Percentiles rank a stretch among this genome's conserved stretches.
These are phyloP conservation scores for Xylariales sp. DNA, from an alignment of 2,329 filamentous ascomycete species.

Conservation along the genomic window DNA sequence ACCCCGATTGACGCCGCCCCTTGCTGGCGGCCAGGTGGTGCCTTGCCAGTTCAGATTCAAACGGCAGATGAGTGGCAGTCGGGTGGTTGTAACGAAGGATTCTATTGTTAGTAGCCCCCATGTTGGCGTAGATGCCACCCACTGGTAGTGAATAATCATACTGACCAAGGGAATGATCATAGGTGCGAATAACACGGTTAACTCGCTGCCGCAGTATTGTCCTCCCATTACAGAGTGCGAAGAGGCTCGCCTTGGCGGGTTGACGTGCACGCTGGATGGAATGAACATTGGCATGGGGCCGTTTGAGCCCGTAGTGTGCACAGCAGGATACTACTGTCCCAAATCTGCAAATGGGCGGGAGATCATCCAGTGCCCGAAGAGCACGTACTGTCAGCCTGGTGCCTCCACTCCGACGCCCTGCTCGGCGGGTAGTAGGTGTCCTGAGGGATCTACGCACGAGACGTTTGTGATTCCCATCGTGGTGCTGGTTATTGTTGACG, in stretches of 20 bases:
- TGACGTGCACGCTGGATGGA: slow-evolving; percentile 25
- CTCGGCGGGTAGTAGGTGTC: slow-evolving; percentile 39
- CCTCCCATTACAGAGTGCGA: slow-evolving; percentile 34
- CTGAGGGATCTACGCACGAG: slow-evolving; percentile 35
- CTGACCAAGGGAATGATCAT: slow-evolving; percentile 10
- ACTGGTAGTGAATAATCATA: not conserved
- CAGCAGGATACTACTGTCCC: slow-evolving; percentile 45
- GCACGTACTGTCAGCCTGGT: slow-evolving; percentile 48
- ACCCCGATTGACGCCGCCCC: slow-evolving; percentile 31
- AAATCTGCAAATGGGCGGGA: slow-evolving; percentile 26
- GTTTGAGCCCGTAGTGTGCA: slow-evolving; percentile 48
- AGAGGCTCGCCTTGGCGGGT: slow-evolving; percentile 26
- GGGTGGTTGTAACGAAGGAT: slow-evolving; percentile 34
- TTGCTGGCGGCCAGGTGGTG: slow-evolving; percentile 33
- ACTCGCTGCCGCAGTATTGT: slow-evolving; percentile 40
- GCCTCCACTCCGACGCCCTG: slow-evolving; percentile 43
- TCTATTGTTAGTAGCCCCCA: slow-evolving; percentile 30
- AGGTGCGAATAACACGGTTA: slow-evolving; percentile 41
- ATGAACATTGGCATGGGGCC: slow-evolving; percentile 37
- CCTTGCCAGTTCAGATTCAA: slow-evolving; percentile 36
- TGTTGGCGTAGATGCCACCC: not conserved
- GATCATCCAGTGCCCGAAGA: slow-evolving; percentile 37
- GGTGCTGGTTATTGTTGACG: slow-evolving; percentile 37
- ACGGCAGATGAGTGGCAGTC: slow-evolving; percentile 27
- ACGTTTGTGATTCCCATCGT: slow-evolving; percentile 37